A percentile compares a stretch with the other conserved stretches of the same genome.
These are phyloP conservation scores for Gentiana macrophylla DNA, from an alignment of 257 asterid species.

Conservation along the genomic window DNA sequence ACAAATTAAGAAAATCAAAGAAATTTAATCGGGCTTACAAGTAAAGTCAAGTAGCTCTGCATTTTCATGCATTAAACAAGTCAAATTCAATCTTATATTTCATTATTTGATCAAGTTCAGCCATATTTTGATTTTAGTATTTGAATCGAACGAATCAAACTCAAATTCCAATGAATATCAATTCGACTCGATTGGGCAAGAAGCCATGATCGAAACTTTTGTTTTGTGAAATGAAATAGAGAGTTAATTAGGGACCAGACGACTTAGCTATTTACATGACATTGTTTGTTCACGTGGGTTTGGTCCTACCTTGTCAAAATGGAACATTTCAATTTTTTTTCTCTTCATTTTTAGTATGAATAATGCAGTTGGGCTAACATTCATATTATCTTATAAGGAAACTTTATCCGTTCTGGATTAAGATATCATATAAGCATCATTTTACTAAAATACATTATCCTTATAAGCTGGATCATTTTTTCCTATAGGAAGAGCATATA, in stretches of 20 bases:
- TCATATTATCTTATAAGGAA: constrained; percentile 10
- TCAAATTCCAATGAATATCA: too few relatives aligned
- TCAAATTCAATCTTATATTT: too few relatives aligned
- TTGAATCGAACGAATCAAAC: too few relatives aligned
- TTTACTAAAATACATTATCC: constrained; percentile 23
- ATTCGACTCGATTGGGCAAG: constrained; percentile 13
- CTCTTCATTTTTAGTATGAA: neutral
- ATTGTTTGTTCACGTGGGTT: constrained; percentile 67
- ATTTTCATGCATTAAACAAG: too few relatives aligned
- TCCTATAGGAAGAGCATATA: constrained; percentile 13
- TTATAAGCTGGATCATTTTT: constrained; percentile 26
- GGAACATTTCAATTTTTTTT: too few relatives aligned
- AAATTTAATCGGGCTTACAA: too few relatives aligned
- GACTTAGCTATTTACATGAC: constrained; percentile 18
- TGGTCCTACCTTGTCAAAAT: constrained; percentile 47
- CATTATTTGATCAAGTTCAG: too few relatives aligned
- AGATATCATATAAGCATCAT: constrained; percentile 22
- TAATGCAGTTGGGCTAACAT: constrained; percentile 17
- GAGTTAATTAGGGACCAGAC: constrained; percentile 33
- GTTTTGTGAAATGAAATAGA: constrained; percentile 13
- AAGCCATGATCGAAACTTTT: constrained; percentile 9
- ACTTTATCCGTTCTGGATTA: constrained; percentile 42
- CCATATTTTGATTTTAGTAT: too few relatives aligned
- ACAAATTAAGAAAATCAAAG: too few relatives aligned
- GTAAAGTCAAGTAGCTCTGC: too few relatives aligned